Base-by-base conservation (phyloP, 495 filamentous ascomycete genomes). In the Penicillium argentinense region DNA sequence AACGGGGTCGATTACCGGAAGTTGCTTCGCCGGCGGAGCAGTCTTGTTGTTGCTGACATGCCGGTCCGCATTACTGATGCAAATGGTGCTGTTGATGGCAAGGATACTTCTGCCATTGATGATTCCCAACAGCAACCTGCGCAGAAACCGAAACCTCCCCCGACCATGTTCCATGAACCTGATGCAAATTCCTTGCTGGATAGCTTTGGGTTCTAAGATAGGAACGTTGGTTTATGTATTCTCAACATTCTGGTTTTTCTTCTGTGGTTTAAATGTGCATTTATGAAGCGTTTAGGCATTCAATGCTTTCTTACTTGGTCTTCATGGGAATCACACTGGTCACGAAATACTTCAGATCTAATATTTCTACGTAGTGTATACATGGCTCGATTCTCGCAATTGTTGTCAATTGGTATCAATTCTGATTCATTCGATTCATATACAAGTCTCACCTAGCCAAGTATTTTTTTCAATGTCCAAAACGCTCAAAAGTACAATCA, bases 101-200 rank as follows among this genome's bases (percentile, higher is more conserved):
- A 55, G 17, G 25, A 8, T 5, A 22, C 43, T 11, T 29, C 16
- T 24, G 45, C 23, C 7, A 45, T 51, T 13, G 47, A 38, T 12
- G 8, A 23, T 4, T 36, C 53, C 36, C 32, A 47, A 21, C 37
- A 57, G 18, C 29, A 51, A 42, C 68, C 69, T 62, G 69, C 68
- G 51, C 59, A 73, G 27, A 79, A 80, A 47, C 54, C 66, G 14
- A 83, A 87, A 59, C 79, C 82, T 28, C 82, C 86, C 17, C 82
- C 86, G n/a, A 89, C 82, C 32, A 81, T 84, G 51, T 96, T 97
- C 64, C 79, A 91, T 68, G 92, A 97, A 67, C 92, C 92, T 13
- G 89, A 95, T 74, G 77, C 86, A 33, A 95, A 83, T 69, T 88
- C 84, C 39, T 63, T 91, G 57, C 64, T 91, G 53, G 87, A 89